A percentile compares a stretch with the other conserved stretches of the same genome.
These are phyloP conservation scores for Cryphonectria naterciae DNA, from an alignment of 2,329 filamentous ascomycete species.

Conservation along the genomic window DNA sequence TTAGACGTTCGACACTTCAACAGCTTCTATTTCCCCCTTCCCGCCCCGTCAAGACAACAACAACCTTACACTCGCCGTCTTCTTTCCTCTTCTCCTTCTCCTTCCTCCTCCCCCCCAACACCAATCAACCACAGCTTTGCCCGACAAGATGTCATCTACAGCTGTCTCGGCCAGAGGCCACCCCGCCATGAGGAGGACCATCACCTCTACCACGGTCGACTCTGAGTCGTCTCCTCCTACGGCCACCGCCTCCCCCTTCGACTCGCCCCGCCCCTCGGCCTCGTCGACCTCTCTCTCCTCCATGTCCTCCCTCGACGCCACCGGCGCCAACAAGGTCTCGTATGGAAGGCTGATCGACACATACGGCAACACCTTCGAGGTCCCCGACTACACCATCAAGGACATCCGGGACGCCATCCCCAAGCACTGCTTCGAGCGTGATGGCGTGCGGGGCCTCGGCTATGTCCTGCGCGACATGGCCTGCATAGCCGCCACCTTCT, in stretches of 20 bases:
- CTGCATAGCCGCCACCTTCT: conserved; percentile 77
- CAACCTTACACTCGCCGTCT: background rate
- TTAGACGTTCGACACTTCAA: background rate
- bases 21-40: background rate
- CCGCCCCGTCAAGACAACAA: background rate
- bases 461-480: conserved; percentile 85
- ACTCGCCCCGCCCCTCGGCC: conserved; percentile 65
- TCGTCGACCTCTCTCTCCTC: conserved; percentile 95
- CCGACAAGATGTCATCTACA: conserved; percentile 49
- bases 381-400: conserved; percentile 97
- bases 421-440: conserved; percentile 94
- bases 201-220: conserved; percentile 45
- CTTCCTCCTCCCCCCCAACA: background rate
- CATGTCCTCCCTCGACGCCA: conserved; percentile 69
- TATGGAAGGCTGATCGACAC: conserved; percentile 81
- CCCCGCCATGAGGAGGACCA: conserved; percentile 52
- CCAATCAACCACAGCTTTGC: background rate
- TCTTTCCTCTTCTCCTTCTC: too few species aligned
- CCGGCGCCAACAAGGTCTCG: conserved; percentile 38
- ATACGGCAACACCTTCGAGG: conserved; percentile 91
- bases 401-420: conserved; percentile 96
- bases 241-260: conserved; percentile 59
- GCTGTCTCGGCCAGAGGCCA: conserved; percentile 44
- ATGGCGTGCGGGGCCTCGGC: conserved; percentile 70
- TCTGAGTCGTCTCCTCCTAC: conserved; percentile 58